Percentiles rank a stretch among this genome's conserved stretches.
These are phyloP conservation scores for Fonsecaea nubica DNA, from an alignment of 2,329 filamentous ascomycete species.

Conservation along the genomic window DNA sequence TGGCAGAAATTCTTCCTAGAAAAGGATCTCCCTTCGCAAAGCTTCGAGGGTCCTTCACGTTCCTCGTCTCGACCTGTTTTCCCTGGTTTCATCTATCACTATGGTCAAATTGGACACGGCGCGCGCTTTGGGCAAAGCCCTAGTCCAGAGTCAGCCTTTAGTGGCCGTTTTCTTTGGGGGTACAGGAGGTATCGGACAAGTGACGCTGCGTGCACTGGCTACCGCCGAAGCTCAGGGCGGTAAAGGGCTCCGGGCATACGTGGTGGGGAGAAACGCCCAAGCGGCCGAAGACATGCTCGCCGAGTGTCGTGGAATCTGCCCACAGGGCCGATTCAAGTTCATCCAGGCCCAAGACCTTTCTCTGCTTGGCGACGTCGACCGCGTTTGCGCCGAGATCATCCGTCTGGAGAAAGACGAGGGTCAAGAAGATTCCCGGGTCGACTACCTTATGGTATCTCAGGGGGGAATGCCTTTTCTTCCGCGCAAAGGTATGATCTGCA, in stretches of 20 bases:
- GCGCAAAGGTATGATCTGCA: constrained; percentile 33
- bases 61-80: neutral
- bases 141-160: constrained; percentile 56
- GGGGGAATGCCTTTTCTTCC: constrained; percentile 40
- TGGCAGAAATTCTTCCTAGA: neutral
- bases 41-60: neutral
- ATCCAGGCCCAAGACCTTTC: constrained; percentile 44
- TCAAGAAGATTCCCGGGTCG: constrained; percentile 40
- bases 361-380: constrained; percentile 47
- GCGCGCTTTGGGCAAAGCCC: constrained; percentile 1
- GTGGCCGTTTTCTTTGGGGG: constrained; percentile 73
- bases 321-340: constrained; percentile 46
- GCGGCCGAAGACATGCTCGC: constrained; percentile 42
- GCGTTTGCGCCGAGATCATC: constrained; percentile 42
- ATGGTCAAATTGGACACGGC: constrained; percentile 18
- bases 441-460: constrained; percentile 46
- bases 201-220: constrained; percentile 30
- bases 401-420: constrained; percentile 37
- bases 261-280: constrained; percentile 43
- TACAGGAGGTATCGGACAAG: constrained; percentile 49
- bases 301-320: constrained; percentile 42
- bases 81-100: neutral
- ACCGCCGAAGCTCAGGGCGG: constrained; percentile 21
- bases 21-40: too few relatives aligned
- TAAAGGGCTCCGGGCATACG: constrained; percentile 43